phyloP scores from a whole-genome alignment of 106 monocot genomes.

The Iris macrosiphon region DNA sequence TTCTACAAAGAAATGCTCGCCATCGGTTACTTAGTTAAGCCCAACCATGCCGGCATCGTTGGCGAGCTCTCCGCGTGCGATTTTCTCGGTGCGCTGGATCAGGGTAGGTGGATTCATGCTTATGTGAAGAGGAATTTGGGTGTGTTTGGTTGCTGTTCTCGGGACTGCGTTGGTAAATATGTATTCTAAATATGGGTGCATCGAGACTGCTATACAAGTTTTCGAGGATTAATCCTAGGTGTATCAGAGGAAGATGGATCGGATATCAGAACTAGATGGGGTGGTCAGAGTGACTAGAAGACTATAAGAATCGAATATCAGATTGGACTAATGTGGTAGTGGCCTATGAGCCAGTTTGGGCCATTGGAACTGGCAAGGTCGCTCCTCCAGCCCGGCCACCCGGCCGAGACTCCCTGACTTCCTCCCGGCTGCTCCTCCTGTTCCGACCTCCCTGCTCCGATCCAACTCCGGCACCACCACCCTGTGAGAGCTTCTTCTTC shows the following conservation, averaged over 20 bases:
- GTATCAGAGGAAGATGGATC: too few relatives aligned
- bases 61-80: slow-evolving; percentile 42
- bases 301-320: slow-evolving; percentile 37
- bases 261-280: too few relatives aligned
- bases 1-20: slow-evolving; percentile 19
- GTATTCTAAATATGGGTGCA: slow-evolving; percentile 57
- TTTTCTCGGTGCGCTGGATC: slow-evolving; percentile 46
- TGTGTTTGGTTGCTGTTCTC: slow-evolving; percentile 31
- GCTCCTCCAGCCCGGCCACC: slow-evolving; percentile 85
- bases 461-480: too few relatives aligned
- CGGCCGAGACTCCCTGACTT: too few relatives aligned
- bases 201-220: slow-evolving; percentile 31
- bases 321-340: slow-evolving; percentile 73
- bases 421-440: too few relatives aligned
- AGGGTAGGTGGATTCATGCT: slow-evolving; percentile 53
- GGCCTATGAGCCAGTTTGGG: slow-evolving; percentile 96
- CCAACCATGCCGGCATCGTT: slow-evolving; percentile 48
- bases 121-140: slow-evolving; percentile 16
- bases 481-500: too few relatives aligned
- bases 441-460: too few relatives aligned
- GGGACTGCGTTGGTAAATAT: slow-evolving; percentile 59
- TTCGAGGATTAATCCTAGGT: too few relatives aligned
- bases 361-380: slow-evolving; percentile 95
- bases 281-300: too few relatives aligned
- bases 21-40: slow-evolving; percentile 5